These are phyloP conservation scores for Vigna mungo DNA, from an alignment of 306 rosid genomes.

Conservation along the genomic window DNA sequence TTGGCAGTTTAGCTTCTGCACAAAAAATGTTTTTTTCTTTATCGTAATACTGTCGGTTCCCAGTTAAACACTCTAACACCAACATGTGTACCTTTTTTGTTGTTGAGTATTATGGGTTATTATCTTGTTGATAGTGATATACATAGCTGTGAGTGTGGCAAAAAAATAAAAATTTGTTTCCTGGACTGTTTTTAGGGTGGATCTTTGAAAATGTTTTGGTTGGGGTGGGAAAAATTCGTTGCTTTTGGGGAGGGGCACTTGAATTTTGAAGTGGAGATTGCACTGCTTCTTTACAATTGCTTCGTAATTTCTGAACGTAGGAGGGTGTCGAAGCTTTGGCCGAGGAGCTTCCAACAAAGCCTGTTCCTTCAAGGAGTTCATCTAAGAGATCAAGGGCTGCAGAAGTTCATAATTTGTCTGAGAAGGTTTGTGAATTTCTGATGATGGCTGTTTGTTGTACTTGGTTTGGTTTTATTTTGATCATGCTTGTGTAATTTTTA, in stretches of 20 bases:
- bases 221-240: background rate
- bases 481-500: conserved; percentile 3
- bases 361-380: conserved; percentile 57
- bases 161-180: background rate
- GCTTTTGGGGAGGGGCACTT: background rate
- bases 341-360: conserved; percentile 58
- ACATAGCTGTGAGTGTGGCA: background rate
- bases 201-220: conserved; percentile 33
- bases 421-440: conserved; percentile 64
- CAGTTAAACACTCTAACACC: background rate
- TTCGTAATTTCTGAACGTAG: conserved; percentile 47
- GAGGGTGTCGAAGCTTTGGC: conserved; percentile 81
- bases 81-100: background rate
- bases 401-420: conserved; percentile 96
- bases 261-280: conserved; percentile 15
- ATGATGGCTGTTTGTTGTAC: background rate
- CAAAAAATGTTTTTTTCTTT: background rate
- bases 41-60: background rate
- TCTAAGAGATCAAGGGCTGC: conserved; percentile 98
- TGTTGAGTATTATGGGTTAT: background rate
- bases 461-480: background rate
- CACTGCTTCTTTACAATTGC: background rate
- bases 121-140: conserved; percentile 7
- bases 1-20: background rate
- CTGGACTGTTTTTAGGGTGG: conserved; percentile 7